Percentiles rank a stretch among this genome's conserved stretches.
Evolutionary conservation across 495 filamentous ascomycete genomes (phyloP).

Genomic region (Bacidia rubella): DNA sequence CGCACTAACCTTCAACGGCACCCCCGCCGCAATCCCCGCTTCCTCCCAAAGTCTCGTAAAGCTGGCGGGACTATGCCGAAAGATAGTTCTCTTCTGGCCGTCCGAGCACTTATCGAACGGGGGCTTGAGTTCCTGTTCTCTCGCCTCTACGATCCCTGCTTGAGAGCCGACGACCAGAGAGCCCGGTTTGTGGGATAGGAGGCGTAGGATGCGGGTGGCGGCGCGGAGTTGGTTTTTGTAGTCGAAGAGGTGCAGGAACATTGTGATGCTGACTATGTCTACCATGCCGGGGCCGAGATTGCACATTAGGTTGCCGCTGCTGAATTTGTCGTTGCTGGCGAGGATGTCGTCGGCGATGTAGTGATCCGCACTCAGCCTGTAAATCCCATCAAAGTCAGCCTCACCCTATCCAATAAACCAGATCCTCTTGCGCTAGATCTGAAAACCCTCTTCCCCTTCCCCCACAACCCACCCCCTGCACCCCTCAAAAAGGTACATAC

Average conservation of each 20-base stretch:
- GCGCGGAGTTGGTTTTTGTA: conserved; percentile 18
- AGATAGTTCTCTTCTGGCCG: conserved; percentile 19
- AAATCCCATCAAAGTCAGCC: too few relatives aligned
- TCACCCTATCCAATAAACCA: too few relatives aligned
- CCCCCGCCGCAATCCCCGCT: conserved; percentile 28
- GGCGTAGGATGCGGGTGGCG: conserved; percentile 15
- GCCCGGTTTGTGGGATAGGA: conserved; percentile 17
- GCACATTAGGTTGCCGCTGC: conserved; percentile 13
- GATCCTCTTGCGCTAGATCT: too few relatives aligned
- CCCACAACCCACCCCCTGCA: too few relatives aligned
- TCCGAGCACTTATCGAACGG: conserved; percentile 14
- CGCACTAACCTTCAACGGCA: conserved; percentile 14
- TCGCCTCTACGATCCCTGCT: conserved; percentile 11
- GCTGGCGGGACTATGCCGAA: conserved; percentile 27
- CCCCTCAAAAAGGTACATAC: too few relatives aligned
- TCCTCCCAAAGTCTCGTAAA: conserved; percentile 33
- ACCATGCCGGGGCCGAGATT: conserved; percentile 13
- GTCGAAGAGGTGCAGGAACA: conserved; percentile 20
- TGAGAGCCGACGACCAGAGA: conserved; percentile 17
- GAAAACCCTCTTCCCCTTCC: too few relatives aligned
- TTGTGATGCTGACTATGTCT: conserved; percentile 19
- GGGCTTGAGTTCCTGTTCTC: conserved; percentile 16
- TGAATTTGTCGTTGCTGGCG: conserved; percentile 14
- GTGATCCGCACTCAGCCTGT: too few relatives aligned
- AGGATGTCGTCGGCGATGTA: conserved; percentile 18